Base-by-base conservation (phyloP, 2,329 filamentous ascomycete species). In the Phoma herbarum region DNA sequence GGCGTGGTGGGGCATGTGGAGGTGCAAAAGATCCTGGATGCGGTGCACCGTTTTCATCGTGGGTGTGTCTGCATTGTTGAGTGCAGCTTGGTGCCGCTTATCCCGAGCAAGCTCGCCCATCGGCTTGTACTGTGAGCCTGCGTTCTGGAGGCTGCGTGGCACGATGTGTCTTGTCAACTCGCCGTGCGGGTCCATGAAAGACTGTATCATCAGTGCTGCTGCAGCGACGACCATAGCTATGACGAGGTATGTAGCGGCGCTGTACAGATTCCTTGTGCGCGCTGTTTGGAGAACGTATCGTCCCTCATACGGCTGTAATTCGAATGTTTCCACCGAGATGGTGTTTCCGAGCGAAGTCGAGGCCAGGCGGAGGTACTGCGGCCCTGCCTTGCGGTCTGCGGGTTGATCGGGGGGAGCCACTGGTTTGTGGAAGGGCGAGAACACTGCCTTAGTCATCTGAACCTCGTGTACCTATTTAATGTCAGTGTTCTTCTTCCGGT, bases 271-370 rank as follows among this genome's bases (percentile, higher is more conserved):
- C 23, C 67, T 66, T 81, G 81, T 45, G 75, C 72, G 81, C 2
- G 88, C 84, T 61, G 85, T 81, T 18, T 85, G 86, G 29, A 93
- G 85, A 4, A 93, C 85, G 72, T 93, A 93, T 61, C 91, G 90
- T 10, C 85, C 76, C 18, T 75, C 59, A 22, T 80, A 69, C 10
- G 81, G 80, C 5, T 79, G 74, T 6, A 97, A 84, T 0, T 91
- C 88, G 62, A 97, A 88, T 37, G 87, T 90, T 76, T 96, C 91
- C 25, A 96, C 88, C 28, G 90, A 87, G 39, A 93, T 86, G 0
- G 88, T 91, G 74, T 93, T 93, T 60, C 88, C 89, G 67, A 96
- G 88, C 47, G 90, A 92, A 39, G 92, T 90, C 45, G 90, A 93
- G 28, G 91, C 93, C 3, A 97, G 85, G 68, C 91, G 91, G 66